phyloP scores from a whole-genome alignment of 768 basidiomycete species.

The Jaapia argillacea region DNA sequence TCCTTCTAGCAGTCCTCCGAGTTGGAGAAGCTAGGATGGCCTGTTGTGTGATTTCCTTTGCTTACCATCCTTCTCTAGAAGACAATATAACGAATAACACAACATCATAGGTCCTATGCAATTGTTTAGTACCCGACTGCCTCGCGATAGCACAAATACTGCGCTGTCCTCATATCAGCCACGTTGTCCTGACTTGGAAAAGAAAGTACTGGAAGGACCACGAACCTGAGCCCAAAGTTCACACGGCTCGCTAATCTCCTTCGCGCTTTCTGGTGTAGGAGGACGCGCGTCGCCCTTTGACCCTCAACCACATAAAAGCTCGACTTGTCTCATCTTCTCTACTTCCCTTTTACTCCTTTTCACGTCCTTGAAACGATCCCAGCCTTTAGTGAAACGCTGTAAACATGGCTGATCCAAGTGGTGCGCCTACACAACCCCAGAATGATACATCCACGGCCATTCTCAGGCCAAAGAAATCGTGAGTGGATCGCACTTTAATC shows the following conservation, averaged over 20 bases:
- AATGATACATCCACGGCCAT: slow-evolving; percentile 94
- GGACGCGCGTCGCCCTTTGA: slow-evolving; percentile 21
- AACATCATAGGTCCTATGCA: too few relatives aligned
- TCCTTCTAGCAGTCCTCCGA: too few relatives aligned
- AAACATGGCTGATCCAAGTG: slow-evolving; percentile 73
- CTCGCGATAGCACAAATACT: too few relatives aligned
- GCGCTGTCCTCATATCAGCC: too few relatives aligned
- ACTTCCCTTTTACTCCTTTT: slow-evolving; percentile 7
- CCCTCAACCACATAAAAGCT: slow-evolving; percentile 12
- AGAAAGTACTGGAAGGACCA: too few relatives aligned
- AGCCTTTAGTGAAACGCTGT: background rate
- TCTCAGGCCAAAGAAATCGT: slow-evolving; percentile 97
- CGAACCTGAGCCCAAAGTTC: too few relatives aligned
- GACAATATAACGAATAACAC: too few relatives aligned
- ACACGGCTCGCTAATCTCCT: slow-evolving; percentile 7
- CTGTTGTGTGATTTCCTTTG: too few relatives aligned
- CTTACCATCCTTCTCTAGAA: too few relatives aligned
- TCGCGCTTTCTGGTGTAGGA: background rate
- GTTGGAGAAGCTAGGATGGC: too few relatives aligned
- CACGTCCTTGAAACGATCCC: slow-evolving; percentile 8
- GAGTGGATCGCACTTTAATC: slow-evolving; percentile 29
- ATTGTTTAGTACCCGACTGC: too few relatives aligned
- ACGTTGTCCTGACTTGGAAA: too few relatives aligned
- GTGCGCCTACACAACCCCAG: slow-evolving; percentile 73
- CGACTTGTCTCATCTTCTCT: slow-evolving; percentile 5